Evolutionary conservation across 306 rosid genomes (phyloP).

Genomic region (Begonia fuchsioides): DNA sequence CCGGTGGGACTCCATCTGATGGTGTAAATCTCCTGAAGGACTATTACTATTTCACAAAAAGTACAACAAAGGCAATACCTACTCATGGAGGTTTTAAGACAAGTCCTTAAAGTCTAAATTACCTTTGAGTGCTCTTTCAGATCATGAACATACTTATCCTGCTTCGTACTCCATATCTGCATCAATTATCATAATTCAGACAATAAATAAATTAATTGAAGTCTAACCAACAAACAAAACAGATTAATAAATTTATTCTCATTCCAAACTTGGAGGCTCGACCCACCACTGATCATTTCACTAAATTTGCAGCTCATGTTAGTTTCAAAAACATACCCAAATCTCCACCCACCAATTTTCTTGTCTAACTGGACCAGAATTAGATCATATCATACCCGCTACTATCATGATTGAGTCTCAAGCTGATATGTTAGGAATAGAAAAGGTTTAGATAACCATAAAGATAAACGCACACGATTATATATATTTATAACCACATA

Average conservation of each 20-base stretch:
- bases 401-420: too few species aligned
- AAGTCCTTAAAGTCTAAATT: conserved; percentile 1
- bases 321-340: too few species aligned
- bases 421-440: too few species aligned
- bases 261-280: too few species aligned
- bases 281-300: too few species aligned
- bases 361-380: too few species aligned
- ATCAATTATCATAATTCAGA: conserved; percentile 9
- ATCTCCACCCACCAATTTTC: too few species aligned
- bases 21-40: conserved; percentile 74
- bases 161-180: conserved; percentile 94
- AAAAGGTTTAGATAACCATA: too few species aligned
- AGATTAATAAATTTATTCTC: background rate
- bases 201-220: background rate
- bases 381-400: too few species aligned
- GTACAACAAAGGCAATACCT: background rate
- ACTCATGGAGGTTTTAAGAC: background rate
- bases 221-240: background rate
- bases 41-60: conserved; percentile 3
- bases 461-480: too few species aligned
- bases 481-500: too few species aligned
- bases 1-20: conserved; percentile 97
- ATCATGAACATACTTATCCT: conserved; percentile 72
- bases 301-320: too few species aligned
- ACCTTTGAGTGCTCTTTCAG: conserved; percentile 90